Base-by-base conservation (phyloP, 139 green algal genomes). In the Trebouxia sp. region DNA sequence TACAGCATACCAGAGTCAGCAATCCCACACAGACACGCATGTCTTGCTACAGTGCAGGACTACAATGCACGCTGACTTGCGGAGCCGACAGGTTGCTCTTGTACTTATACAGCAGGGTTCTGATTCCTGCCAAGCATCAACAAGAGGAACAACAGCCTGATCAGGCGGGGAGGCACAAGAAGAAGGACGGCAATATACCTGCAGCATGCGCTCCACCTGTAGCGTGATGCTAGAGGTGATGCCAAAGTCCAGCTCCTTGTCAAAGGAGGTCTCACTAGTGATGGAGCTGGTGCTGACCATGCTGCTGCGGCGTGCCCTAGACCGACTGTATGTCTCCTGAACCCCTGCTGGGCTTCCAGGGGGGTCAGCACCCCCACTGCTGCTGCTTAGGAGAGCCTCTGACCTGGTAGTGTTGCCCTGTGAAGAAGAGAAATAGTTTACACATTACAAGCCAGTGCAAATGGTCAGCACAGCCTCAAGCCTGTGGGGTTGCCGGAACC, bases 121-220 rank as follows among this genome's bases (percentile, higher is more conserved):
- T n/a, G n/a, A n/a, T n/a, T n/a, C n/a, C n/a, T n/a, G n/a, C n/a
- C n/a, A n/a, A n/a, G n/a, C n/a, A n/a, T n/a, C n/a, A n/a, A n/a
- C n/a, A n/a, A n/a, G n/a, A n/a, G n/a, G n/a, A n/a, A n/a, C n/a
- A n/a, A n/a, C n/a, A n/a, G n/a, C n/a, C n/a, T n/a, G n/a, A n/a
- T n/a, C n/a, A n/a, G n/a, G n/a, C n/a, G n/a, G n/a, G n/a, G n/a
- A n/a, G n/a, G n/a, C n/a, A n/a, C n/a, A n/a, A 72, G 5, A 30
- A 35, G 20, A 30, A 12, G 6, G 32, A 38, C 37, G 14, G 6
- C 15, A 51, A 26, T 39, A 26, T 22, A 76, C 69, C 69, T 51
- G 41, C 41, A 77, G 69, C 69, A 56, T 38, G n/a, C 69, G 69
- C 69, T 77, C 69, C 26, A 77, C 69, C 42, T 77, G 41, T 0